These are phyloP conservation scores for Cyberlindnera nakhonratchasimensis DNA, from an alignment of 805 yeast genomes.

Conservation along the genomic window DNA sequence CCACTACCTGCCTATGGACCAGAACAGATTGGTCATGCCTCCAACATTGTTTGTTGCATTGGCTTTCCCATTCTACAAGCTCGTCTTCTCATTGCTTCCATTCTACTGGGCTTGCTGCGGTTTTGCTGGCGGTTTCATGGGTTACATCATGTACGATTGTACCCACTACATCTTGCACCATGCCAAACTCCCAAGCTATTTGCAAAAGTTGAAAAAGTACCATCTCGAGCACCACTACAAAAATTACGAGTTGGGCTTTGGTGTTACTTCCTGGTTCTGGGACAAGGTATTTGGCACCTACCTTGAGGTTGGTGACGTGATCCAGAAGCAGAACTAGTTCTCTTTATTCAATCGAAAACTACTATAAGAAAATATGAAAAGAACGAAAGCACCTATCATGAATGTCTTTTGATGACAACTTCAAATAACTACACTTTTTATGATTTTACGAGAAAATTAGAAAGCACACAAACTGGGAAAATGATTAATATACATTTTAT, in stretches of 20 bases:
- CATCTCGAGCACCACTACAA: slow-evolving; percentile 98
- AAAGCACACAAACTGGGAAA: neutral
- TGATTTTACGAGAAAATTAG: slow-evolving; percentile 3
- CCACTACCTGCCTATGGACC: slow-evolving; percentile 97
- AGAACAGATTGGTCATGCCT: slow-evolving; percentile 89
- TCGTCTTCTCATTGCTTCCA: slow-evolving; percentile 76
- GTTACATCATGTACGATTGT: slow-evolving; percentile 87
- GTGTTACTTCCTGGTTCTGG: slow-evolving; percentile 94
- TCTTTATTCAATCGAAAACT: neutral
- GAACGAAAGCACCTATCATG: too few species aligned
- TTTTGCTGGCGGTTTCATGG: slow-evolving; percentile 94
- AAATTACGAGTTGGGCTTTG: slow-evolving; percentile 94
- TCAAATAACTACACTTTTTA: neutral
- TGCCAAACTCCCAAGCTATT: slow-evolving; percentile 67
- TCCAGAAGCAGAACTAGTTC: slow-evolving; percentile 19
- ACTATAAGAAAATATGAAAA: too few species aligned
- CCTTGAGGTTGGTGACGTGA: slow-evolving; percentile 38
- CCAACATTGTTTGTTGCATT: slow-evolving; percentile 77
- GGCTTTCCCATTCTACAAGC: slow-evolving; percentile 74
- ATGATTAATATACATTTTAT: neutral
- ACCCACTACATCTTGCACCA: slow-evolving; percentile 96
- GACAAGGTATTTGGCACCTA: slow-evolving; percentile 86
- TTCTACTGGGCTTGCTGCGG: slow-evolving; percentile 84
- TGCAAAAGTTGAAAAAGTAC: slow-evolving; percentile 79
- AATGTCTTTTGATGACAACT: too few species aligned